These are phyloP conservation scores for Rhodomyrtus psidioides DNA, from an alignment of 441 rosid genomes.

Conservation along the genomic window DNA sequence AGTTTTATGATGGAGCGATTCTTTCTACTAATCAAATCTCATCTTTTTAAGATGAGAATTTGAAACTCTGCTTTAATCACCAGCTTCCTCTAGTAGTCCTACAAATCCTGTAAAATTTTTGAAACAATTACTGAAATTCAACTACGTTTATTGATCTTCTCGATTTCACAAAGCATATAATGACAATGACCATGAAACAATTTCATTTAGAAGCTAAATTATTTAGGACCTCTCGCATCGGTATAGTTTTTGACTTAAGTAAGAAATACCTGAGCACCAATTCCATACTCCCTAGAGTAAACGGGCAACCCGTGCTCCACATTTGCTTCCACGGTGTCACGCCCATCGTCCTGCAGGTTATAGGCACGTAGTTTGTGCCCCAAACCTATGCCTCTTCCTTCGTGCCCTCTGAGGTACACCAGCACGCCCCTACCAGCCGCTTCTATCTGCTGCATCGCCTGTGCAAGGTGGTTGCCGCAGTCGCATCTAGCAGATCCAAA, in stretches of 20 bases:
- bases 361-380: constrained; percentile 92
- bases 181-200: background rate
- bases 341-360: constrained; percentile 86
- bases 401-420: constrained; percentile 86
- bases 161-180: no score
- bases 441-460: constrained; percentile 86
- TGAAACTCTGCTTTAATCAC: background rate
- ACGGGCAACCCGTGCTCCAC: constrained; percentile 77
- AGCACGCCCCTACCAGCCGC: constrained; percentile 70
- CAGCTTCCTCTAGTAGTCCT: background rate
- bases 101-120: background rate
- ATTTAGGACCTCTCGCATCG: background rate
- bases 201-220: background rate
- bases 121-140: background rate
- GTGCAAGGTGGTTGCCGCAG: constrained; percentile 79
- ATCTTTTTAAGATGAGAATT: background rate
- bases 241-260: background rate
- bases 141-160: background rate
- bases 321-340: constrained; percentile 85
- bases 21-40: background rate
- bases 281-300: constrained; percentile 87
- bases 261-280: constrained; percentile 78
- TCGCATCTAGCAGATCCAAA: constrained; percentile 85
- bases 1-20: background rate
- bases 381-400: constrained; percentile 88